phyloP scores from a whole-genome alignment of 2,329 filamentous ascomycete species.

The Xylogone sp. region DNA sequence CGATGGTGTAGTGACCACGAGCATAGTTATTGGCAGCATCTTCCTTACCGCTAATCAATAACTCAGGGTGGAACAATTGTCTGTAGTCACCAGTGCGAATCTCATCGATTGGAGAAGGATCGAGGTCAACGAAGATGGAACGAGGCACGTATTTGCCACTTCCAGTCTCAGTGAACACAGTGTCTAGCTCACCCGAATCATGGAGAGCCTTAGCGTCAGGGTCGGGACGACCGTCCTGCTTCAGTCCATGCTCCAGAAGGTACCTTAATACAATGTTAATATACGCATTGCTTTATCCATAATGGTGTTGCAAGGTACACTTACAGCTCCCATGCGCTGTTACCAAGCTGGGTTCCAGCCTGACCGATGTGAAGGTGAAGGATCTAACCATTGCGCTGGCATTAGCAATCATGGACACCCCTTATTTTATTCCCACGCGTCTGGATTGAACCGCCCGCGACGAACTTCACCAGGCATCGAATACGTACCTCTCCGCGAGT shows the following conservation, averaged over 20 bases:
- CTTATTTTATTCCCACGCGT: background rate
- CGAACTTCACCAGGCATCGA: background rate
- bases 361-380: constrained; percentile 66
- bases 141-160: constrained; percentile 65
- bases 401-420: background rate
- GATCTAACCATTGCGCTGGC: constrained; percentile 39
- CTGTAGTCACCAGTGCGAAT: constrained; percentile 61
- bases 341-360: constrained; percentile 64
- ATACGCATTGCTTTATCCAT: background rate
- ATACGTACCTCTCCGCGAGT: constrained; percentile 24
- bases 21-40: constrained; percentile 69
- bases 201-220: constrained; percentile 48
- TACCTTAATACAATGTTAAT: constrained; percentile 40
- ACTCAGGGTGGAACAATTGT: constrained; percentile 62
- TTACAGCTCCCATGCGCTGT: constrained; percentile 67
- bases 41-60: constrained; percentile 65
- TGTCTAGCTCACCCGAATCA: constrained; percentile 56
- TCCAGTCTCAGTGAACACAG: constrained; percentile 63
- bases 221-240: constrained; percentile 55
- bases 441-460: background rate
- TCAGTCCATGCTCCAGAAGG: constrained; percentile 62
- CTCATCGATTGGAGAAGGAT: constrained; percentile 65
- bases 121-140: constrained; percentile 64
- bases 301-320: constrained; percentile 24
- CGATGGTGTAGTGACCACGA: constrained; percentile 65